Evolutionary conservation across 1,139 yeast species (phyloP), one percentile per base, ranked within the genome.

Genomic region (Blastobotrys aristatus): DNA sequence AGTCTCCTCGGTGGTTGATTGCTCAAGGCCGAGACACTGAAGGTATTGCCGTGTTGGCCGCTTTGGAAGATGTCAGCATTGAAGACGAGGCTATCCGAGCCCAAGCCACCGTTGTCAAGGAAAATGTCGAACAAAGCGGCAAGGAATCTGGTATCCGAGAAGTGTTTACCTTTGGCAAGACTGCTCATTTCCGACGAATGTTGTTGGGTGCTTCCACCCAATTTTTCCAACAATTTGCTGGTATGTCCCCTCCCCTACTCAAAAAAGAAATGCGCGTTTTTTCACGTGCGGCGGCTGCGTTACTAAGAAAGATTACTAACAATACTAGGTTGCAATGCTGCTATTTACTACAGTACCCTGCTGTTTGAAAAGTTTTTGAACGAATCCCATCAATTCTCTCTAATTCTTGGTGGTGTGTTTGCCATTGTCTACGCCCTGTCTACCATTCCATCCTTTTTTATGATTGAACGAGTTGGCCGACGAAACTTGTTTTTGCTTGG

Each of bases 381-480:
- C 5, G 71, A 77, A 73, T 53, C 66, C 72, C 57, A 72, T 67
- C 43, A 73, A 77, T 72, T 81, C 2, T 72, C 79, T 0, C 67
- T 79, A 41, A 67, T 76, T 39, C 75, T 82, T 13, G 80, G 84
- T 4, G 84, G 84, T 50, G 70, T 79, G 41, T 79, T 79, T 61
- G 80, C 84, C 34, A 66, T 78, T 26, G 54, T 58, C 26, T 58
- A 61, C 47, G 84, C 83, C 56, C 77, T 84, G 17, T 55, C 81
- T 22, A 73, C 79, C 47, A 79, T 88, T 74, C 58, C 66, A 13
- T 58, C 67, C 4, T 63, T 60, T 49, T 71, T 60, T 54, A 48
- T 63, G 46, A 72, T 82, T 61, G 92, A 85, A 59, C 72, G 74
- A 44, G 64, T 83, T 36, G 83, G 88, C 63, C 80, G 95, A 74